phyloP scores from a whole-genome alignment of 345 rosid genomes.

The Heritiera littoralis region DNA sequence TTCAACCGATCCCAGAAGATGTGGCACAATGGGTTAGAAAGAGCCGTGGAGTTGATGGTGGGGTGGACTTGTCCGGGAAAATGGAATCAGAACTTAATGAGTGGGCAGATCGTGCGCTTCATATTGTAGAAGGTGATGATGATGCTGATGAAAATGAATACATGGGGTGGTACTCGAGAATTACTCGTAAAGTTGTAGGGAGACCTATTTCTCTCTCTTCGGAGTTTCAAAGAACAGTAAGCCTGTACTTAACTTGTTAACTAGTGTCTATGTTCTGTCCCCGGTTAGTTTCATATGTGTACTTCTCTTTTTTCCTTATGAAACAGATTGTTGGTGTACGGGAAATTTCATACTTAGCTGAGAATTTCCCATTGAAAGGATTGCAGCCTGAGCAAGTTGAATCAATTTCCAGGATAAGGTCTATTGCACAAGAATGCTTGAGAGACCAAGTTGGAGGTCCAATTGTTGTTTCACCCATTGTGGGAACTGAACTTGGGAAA shows the following conservation, averaged over 20 bases:
- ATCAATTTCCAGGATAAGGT: slow-evolving; percentile 63
- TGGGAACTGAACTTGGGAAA: slow-evolving; percentile 59
- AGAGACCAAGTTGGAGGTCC: slow-evolving; percentile 69
- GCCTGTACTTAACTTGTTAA: slow-evolving; percentile 20
- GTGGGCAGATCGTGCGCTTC: slow-evolving; percentile 71
- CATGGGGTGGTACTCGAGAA: slow-evolving; percentile 74
- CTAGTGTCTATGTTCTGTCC: neutral
- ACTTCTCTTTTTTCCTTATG: neutral
- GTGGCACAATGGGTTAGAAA: slow-evolving; percentile 91
- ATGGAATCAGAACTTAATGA: slow-evolving; percentile 90
- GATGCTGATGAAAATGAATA: slow-evolving; percentile 71
- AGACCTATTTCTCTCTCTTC: slow-evolving; percentile 82
- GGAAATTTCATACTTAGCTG: slow-evolving; percentile 75
- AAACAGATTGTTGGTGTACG: slow-evolving; percentile 72
- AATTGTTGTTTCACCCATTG: slow-evolving; percentile 30
- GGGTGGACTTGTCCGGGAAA: slow-evolving; percentile 85
- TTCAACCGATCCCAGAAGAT: slow-evolving; percentile 79
- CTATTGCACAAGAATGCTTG: slow-evolving; percentile 79
- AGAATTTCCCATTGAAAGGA: slow-evolving; percentile 59
- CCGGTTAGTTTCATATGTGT: neutral
- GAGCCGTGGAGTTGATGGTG: slow-evolving; percentile 96
- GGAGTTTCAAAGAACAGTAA: slow-evolving; percentile 79
- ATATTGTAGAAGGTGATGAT: slow-evolving; percentile 62
- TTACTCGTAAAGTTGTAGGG: slow-evolving; percentile 83
- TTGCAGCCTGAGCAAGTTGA: slow-evolving; percentile 64